phyloP scores from a whole-genome alignment of 345 rosid species.

The Syzygium jambos region DNA sequence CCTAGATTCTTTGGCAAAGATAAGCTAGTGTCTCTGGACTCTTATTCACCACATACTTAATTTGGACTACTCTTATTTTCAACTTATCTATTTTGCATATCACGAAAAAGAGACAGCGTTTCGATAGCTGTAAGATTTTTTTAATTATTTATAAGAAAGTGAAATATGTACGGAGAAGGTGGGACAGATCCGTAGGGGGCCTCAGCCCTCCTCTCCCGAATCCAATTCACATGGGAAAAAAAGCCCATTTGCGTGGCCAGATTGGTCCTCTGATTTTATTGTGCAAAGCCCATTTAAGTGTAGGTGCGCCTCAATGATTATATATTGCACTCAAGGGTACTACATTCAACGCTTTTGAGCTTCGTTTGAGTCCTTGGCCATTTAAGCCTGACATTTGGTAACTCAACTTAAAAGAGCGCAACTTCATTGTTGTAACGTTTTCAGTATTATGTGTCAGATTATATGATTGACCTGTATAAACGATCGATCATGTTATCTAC shows the following conservation, averaged over 20 bases:
- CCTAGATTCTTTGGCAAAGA: not conserved
- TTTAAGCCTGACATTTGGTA: not conserved
- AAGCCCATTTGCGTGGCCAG: not conserved
- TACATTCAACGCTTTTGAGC: not conserved
- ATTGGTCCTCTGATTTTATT: not conserved
- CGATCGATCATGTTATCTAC: not conserved
- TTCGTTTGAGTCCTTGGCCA: not conserved
- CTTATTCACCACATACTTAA: not conserved
- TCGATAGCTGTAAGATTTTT: not conserved
- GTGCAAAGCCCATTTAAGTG: not conserved
- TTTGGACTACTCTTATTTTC: not conserved
- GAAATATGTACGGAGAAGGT: not conserved
- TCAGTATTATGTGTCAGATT: not conserved
- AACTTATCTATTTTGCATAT: not conserved
- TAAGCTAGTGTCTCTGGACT: not conserved
- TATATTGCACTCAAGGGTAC: not conserved
- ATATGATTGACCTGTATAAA: not conserved
- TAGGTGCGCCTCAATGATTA: not conserved
- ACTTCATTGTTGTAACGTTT: not conserved
- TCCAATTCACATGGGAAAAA: not conserved
- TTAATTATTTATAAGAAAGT: not conserved
- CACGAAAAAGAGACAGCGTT: not conserved
- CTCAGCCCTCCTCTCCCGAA: not conserved
- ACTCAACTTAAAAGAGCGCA: not conserved
- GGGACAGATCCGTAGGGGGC: not conserved